Conservation (phyloP, 495 filamentous ascomycete genomes). For the Tuber microsphaerosporum region DNA sequence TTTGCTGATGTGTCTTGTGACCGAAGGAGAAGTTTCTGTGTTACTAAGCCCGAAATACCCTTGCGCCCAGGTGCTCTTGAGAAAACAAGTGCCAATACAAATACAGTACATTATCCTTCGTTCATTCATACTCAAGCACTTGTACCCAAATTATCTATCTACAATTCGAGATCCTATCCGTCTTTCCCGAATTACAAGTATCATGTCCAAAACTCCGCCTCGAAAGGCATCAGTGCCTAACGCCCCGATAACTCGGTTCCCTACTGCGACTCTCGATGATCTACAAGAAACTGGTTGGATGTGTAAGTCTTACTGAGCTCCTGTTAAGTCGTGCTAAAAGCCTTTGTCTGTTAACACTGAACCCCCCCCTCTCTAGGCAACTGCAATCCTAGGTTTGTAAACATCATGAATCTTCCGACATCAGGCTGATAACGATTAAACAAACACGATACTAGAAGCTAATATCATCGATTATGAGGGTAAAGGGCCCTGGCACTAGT, state of each 20-base stretch:
- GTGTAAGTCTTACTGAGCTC: background rate
- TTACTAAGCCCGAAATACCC: too few species aligned
- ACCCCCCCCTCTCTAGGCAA: background rate
- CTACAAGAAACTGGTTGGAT: background rate
- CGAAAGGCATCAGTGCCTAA: background rate
- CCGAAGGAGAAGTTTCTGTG: too few species aligned
- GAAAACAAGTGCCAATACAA: background rate
- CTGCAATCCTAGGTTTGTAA: slow-evolving; percentile 1
- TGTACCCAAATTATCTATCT: background rate
- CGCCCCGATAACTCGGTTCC: background rate
- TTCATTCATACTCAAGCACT: background rate
- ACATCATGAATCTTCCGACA: background rate
- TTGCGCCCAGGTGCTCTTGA: background rate
- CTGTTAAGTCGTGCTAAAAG: background rate
- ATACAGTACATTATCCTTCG: background rate
- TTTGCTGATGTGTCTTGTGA: too few species aligned
- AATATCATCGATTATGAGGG: background rate
- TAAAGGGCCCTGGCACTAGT: background rate
- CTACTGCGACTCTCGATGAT: background rate
- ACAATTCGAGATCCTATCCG: background rate
- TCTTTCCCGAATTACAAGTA: background rate
- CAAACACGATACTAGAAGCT: background rate
- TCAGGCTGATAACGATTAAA: background rate
- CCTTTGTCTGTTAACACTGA: background rate
- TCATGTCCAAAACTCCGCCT: background rate